phyloP scores from a whole-genome alignment of 306 rosid genomes.

The Trifolium subterraneum region DNA sequence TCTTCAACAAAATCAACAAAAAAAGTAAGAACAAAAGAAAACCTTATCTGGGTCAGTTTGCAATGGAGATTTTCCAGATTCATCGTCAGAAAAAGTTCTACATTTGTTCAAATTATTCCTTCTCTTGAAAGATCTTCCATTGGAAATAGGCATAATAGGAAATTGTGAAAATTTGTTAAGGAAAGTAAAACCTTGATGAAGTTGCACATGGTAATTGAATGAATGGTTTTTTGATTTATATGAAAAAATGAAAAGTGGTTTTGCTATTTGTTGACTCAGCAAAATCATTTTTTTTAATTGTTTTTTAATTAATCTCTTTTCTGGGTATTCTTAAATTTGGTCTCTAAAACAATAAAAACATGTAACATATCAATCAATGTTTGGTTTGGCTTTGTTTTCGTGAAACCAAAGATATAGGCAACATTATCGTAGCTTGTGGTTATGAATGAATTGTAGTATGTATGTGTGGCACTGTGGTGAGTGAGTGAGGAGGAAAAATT shows the following conservation, averaged over 20 bases:
- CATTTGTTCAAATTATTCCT: conserved; percentile 36
- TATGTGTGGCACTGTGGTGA: neutral
- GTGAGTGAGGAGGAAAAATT: conserved; percentile 31
- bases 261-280: conserved; percentile 43
- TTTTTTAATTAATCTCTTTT: neutral
- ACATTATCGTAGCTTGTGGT: conserved; percentile 34
- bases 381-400: neutral
- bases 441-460: neutral
- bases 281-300: conserved; percentile 41
- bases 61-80: conserved; percentile 40
- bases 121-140: conserved; percentile 39
- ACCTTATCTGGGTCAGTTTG: conserved; percentile 63
- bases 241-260: conserved; percentile 31
- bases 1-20: conserved; percentile 21
- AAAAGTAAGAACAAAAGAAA: conserved; percentile 14
- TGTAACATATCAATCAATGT: conserved; percentile 12
- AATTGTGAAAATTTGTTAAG: conserved; percentile 30
- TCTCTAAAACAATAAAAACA: conserved; percentile 25
- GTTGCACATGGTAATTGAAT: conserved; percentile 32
- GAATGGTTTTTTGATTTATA: conserved; percentile 41
- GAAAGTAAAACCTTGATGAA: conserved; percentile 33
- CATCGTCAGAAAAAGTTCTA: conserved; percentile 6
- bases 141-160: conserved; percentile 32
- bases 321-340: conserved; percentile 40
- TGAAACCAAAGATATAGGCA: conserved; percentile 19